Base-by-base conservation (phyloP, 202 grass and related monocot species). In the Digitaria exilis region DNA sequence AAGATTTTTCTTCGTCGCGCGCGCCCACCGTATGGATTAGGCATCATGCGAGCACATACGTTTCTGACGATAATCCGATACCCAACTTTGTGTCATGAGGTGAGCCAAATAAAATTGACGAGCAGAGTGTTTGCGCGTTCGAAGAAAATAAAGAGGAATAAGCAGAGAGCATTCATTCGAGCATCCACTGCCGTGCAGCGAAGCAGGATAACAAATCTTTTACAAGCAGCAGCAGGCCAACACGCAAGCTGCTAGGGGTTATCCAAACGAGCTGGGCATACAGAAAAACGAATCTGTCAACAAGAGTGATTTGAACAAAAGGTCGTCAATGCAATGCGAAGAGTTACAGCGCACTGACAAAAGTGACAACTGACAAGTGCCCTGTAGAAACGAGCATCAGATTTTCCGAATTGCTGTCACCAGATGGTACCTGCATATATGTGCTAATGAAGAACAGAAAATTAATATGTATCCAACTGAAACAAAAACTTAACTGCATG, bases 261-360 rank as follows among this genome's bases (percentile, higher is more conserved):
- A 82, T 14, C 80, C 71, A 13, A 89, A 67, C 44, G 50, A 64
- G 57, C 69, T 57, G 10, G 77, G 83, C 16, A 70, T 85, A 26
- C 42, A 87, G 56, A 72, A 79, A 73, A 82, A 69, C 31, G 76
- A 89, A 69, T 60, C 57, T 29, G 57, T 1, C 12, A 29, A 60
- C 25, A 60, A 28, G 57, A 60, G 11, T 60, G 57, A 58, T 26
- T 26, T 9, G 21, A 10, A 55, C 2, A 56, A 58, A 26, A 26
- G 12, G 57, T 29, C 25, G 4, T 60, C 25, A 13, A 15, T 60
- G 13, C 57, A 29, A 15, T 16, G 25, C 5, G 57, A 60, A 60
- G n/a, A 77, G 41, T 30, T 87, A 52, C n/a, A 81, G 37, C 76
- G 73, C 32, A 77, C 71, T 2, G 76, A 84, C 43, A 81, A 84